Evolutionary conservation across 2,329 filamentous ascomycete species (phyloP), one percentile per base, ranked within the genome.

Genomic region (Clarireedia sp.): DNA sequence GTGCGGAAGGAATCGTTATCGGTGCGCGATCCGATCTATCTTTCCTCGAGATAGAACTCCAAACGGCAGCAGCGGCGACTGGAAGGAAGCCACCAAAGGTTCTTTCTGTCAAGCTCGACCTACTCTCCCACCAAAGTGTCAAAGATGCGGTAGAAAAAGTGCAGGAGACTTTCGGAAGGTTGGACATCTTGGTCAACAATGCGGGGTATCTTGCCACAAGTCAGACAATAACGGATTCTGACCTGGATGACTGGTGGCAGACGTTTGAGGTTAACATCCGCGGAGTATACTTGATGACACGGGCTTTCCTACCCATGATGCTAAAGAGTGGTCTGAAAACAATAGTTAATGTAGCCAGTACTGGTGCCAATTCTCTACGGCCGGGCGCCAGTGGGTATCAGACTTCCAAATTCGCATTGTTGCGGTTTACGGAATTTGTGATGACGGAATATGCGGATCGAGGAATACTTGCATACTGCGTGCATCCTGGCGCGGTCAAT

Each of bases 351-450:
- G 63, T 82, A 29, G 70, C 67, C 2, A 76, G 73, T 40, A 69
- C 75, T 1, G 78, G 71, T 4, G 74, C 69, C 0, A 68, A 71
- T 54, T 57, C 70, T 51, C 62, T 72, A 17, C 57, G 62, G 2
- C 61, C 62, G 0, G 72, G 75, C n/a, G 66, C 65, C 1, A 73
- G 72, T 21, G 70, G 69, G 3, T 82, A 82, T 56, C 68, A 72
- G 53, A 71, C 71, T 2, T 69, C 70, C 23, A 82, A 82, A 63
- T 68, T 78, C 40, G 78, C 77, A 6, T 54, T 79, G 36, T 61
- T 74, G 16, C 69, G 76, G 10, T 70, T 82, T 45, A 75, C 73
- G 1, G 78, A 82, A 62, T 76, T 73, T 58, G 58, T 78, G 8
- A 68, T 71, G 40, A 65, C 65, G 0, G 79, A 81, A 46, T 75